phyloP scores from a whole-genome alignment of 78 protist species.

The Pigoraptor vietnamica region DNA sequence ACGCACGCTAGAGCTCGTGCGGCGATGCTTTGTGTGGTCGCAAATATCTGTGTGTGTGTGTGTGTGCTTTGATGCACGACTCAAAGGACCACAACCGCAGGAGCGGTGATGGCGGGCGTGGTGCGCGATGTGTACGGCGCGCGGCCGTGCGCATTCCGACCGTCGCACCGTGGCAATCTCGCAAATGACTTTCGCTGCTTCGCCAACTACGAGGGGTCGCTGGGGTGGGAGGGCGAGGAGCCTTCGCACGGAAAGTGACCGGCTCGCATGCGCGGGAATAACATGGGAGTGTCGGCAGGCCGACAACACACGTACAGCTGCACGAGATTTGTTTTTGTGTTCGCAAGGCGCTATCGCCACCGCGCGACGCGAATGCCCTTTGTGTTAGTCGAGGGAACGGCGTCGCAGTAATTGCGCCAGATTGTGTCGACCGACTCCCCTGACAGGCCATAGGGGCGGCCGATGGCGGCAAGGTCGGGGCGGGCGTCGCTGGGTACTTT shows the following conservation, averaged over 20 bases:
- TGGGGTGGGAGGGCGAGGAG: background rate
- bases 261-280: background rate
- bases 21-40: background rate
- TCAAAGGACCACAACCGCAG: background rate
- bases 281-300: no score
- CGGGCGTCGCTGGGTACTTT: background rate
- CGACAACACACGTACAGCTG: no score
- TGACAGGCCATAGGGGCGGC: background rate
- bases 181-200: background rate
- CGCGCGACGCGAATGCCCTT: background rate
- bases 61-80: background rate
- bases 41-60: background rate
- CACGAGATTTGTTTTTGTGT: background rate
- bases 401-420: background rate
- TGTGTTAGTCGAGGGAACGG: background rate
- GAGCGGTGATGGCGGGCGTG: background rate
- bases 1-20: no score
- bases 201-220: background rate
- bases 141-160: background rate
- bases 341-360: background rate
- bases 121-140: background rate
- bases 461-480: background rate
- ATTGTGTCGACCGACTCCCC: background rate
- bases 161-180: background rate
- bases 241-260: background rate